Evolutionary conservation across 495 filamentous ascomycete genomes (phyloP).

Genomic region (Lasiosphaeris hirsuta): DNA sequence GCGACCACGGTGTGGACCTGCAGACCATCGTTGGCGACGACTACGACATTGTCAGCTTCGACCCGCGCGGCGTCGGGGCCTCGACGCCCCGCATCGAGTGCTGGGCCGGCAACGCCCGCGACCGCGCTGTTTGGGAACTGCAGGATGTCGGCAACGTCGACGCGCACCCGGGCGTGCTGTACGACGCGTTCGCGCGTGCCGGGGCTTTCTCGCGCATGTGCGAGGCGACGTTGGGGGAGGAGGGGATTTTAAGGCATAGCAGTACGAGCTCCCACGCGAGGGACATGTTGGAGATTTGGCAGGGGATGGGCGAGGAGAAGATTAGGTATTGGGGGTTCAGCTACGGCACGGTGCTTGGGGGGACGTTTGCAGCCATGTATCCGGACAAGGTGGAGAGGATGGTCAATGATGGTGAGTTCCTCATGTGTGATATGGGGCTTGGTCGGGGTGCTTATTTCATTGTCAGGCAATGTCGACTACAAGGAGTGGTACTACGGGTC

Average conservation of each 20-base stretch:
- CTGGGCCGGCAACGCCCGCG: conserved; percentile 32
- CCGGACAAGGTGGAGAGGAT: conserved; percentile 46
- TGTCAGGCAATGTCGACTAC: conserved; percentile 43
- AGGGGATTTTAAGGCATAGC: conserved; percentile 32
- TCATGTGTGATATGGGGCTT: background rate
- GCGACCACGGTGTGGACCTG: conserved; percentile 33
- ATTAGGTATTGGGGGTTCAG: conserved; percentile 55
- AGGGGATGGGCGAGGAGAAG: conserved; percentile 36
- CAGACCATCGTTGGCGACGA: conserved; percentile 48
- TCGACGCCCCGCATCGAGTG: conserved; percentile 44
- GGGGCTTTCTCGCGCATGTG: conserved; percentile 36
- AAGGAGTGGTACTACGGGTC: conserved; percentile 45
- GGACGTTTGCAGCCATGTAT: conserved; percentile 50
- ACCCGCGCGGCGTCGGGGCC: conserved; percentile 46
- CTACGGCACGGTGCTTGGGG: conserved; percentile 52
- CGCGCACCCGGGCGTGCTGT: conserved; percentile 38
- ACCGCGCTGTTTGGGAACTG: conserved; percentile 35
- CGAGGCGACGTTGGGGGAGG: conserved; percentile 25
- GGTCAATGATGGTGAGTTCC: conserved; percentile 45
- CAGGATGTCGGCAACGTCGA: conserved; percentile 37
- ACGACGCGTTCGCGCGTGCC: conserved; percentile 39
- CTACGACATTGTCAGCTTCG: conserved; percentile 49
- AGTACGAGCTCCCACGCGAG: conserved; percentile 40
- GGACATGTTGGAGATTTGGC: conserved; percentile 42
- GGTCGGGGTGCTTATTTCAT: background rate